Percentiles rank a stretch among this genome's conserved stretches.
Evolutionary conservation across 169 alveolate species (phyloP).

Genomic region (Babesia sp.): DNA sequence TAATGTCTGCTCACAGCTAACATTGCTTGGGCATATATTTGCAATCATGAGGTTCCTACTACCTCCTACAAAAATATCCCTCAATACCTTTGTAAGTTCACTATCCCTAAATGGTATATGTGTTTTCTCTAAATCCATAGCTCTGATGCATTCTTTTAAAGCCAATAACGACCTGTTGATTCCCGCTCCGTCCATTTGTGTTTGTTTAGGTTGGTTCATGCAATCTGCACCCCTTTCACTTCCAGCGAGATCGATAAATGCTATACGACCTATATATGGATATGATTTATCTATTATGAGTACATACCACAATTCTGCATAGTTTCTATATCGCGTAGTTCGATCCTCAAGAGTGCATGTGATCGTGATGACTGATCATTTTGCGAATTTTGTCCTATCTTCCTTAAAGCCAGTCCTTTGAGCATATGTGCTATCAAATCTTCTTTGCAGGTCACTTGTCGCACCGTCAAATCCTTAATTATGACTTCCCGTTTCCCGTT

Average conservation of each 20-base stretch:
- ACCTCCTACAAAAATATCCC: slow-evolving; percentile 93
- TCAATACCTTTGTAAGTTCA: slow-evolving; percentile 92
- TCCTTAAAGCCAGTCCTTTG: slow-evolving; percentile 86
- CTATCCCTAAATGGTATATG: slow-evolving; percentile 99
- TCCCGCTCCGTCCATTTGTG: slow-evolving; percentile 98
- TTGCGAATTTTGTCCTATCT: slow-evolving; percentile 95
- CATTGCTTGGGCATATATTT: slow-evolving; percentile 94
- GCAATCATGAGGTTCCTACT: slow-evolving; percentile 98
- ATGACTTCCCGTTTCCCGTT: slow-evolving; percentile 92
- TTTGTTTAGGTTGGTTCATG: slow-evolving; percentile 91
- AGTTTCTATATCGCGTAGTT: slow-evolving; percentile 82
- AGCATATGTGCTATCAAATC: slow-evolving; percentile 87
- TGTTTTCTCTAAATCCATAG: slow-evolving; percentile 96
- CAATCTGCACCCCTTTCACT: slow-evolving; percentile 99
- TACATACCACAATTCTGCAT: slow-evolving; percentile 56
- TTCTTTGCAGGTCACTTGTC: slow-evolving; percentile 84
- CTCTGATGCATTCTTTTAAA: slow-evolving; percentile 98
- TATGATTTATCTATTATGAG: neutral
- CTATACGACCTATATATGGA: slow-evolving; percentile 85
- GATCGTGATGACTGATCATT: slow-evolving; percentile 97
- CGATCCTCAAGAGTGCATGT: slow-evolving; percentile 96
- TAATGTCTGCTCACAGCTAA: slow-evolving; percentile 96
- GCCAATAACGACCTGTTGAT: slow-evolving; percentile 97
- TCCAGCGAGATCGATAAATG: slow-evolving; percentile 98
- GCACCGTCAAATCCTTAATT: slow-evolving; percentile 90